These are phyloP conservation scores for Mycena latifolia DNA, from an alignment of 768 basidiomycete species.

Conservation along the genomic window DNA sequence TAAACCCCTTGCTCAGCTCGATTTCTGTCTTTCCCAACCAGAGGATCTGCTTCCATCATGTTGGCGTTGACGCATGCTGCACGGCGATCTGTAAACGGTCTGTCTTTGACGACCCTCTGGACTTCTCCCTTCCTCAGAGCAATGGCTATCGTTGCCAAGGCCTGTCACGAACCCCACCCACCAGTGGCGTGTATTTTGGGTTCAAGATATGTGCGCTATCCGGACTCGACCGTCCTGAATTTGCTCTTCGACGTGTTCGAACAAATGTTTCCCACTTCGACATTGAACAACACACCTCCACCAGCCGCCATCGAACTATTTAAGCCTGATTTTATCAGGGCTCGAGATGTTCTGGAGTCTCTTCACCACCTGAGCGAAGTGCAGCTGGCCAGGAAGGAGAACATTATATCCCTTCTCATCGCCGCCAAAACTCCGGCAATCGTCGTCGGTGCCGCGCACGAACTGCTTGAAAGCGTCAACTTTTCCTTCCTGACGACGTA, in stretches of 20 bases:
- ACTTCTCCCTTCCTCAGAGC: neutral
- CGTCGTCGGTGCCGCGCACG: neutral
- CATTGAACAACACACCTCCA: neutral
- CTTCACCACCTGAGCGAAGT: neutral
- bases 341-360: neutral
- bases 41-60: neutral
- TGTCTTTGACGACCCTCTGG: neutral
- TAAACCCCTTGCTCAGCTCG: neutral
- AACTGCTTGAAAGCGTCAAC: neutral
- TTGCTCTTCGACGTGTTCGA: neutral
- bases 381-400: neutral
- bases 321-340: neutral
- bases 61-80: neutral
- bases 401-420: neutral
- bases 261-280: neutral
- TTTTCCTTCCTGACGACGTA: neutral
- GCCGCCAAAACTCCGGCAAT: neutral
- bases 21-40: neutral
- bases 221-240: neutral
- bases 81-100: neutral
- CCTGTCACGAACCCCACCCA: neutral
- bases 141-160: neutral
- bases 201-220: neutral
- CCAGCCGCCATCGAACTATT: neutral
- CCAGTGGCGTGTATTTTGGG: neutral